Percentiles rank a stretch among this genome's conserved stretches.
phyloP scores from a whole-genome alignment of 768 basidiomycete genomes.

The Sporobolomyces pararoseus region DNA sequence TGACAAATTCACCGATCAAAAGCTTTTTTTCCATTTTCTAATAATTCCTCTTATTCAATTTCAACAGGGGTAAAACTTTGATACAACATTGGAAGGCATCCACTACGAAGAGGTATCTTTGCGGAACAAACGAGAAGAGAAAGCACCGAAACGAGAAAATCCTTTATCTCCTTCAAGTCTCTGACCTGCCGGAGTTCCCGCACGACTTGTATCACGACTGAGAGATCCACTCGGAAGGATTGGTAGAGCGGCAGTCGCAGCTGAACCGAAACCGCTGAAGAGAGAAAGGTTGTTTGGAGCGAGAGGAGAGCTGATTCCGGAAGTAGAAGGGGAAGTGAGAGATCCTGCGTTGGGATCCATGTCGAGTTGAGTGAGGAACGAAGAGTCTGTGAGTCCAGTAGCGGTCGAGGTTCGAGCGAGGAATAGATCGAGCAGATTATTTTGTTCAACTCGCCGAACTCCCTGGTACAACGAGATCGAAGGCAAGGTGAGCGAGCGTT shows the following conservation, averaged over 20 bases:
- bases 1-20: no score
- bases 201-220: conserved; percentile 20
- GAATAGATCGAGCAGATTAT: conserved; percentile 84
- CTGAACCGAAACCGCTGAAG: conserved; percentile 22
- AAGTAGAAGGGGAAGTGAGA: conserved; percentile 32
- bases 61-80: no score
- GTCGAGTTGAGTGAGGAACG: conserved; percentile 87
- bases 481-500: neutral
- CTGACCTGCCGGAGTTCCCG: conserved; percentile 14
- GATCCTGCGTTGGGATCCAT: conserved; percentile 68
- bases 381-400: conserved; percentile 77
- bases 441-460: conserved; percentile 77
- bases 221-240: neutral
- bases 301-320: conserved; percentile 45
- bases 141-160: conserved; percentile 29
- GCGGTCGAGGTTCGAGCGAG: conserved; percentile 88
- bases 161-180: conserved; percentile 16
- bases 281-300: conserved; percentile 4
- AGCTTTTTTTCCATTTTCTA: neutral
- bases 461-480: conserved; percentile 55
- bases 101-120: conserved; percentile 15
- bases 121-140: conserved; percentile 30
- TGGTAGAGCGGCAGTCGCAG: conserved; percentile 7
- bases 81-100: neutral
- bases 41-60: no score